These are phyloP conservation scores for Cyclocybe aegerita DNA, from an alignment of 768 basidiomycete genomes.

Conservation along the genomic window DNA sequence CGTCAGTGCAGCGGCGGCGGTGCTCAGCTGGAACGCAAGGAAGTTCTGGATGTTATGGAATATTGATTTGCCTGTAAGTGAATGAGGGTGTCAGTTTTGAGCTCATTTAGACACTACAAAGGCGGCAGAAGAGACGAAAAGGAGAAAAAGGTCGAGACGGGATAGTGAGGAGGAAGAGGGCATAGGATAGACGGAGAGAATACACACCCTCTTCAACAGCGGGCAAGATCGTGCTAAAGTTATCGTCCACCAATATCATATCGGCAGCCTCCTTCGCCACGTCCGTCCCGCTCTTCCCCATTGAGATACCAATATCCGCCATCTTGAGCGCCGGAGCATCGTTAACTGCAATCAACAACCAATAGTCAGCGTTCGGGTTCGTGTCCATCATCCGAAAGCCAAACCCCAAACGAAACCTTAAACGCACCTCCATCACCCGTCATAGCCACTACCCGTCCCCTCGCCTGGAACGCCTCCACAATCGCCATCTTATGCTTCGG, in stretches of 20 bases:
- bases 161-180: no score
- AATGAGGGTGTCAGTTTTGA: neutral
- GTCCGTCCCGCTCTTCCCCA: slow-evolving; percentile 98
- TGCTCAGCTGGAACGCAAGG: slow-evolving; percentile 94
- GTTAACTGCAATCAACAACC: slow-evolving; percentile 56
- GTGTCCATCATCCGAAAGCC: neutral
- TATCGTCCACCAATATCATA: slow-evolving; percentile 95
- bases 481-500: slow-evolving; percentile 98
- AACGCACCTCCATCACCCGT: slow-evolving; percentile 90
- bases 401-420: slow-evolving; percentile 1
- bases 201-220: slow-evolving; percentile 86
- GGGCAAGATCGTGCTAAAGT: slow-evolving; percentile 91
- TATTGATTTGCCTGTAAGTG: slow-evolving; percentile 79
- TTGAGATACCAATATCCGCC: slow-evolving; percentile 97
- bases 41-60: slow-evolving; percentile 99
- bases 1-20: slow-evolving; percentile 94
- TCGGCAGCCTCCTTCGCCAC: slow-evolving; percentile 99
- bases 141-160: neutral
- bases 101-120: slow-evolving; percentile 1
- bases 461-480: slow-evolving; percentile 87
- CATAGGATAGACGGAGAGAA: no score
- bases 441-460: slow-evolving; percentile 94
- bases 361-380: neutral
- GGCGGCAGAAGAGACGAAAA: slow-evolving; percentile 7
- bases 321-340: slow-evolving; percentile 96